These are phyloP conservation scores for Beauveria scarabaeidicola DNA, from an alignment of 2,329 filamentous ascomycete genomes.

Conservation along the genomic window DNA sequence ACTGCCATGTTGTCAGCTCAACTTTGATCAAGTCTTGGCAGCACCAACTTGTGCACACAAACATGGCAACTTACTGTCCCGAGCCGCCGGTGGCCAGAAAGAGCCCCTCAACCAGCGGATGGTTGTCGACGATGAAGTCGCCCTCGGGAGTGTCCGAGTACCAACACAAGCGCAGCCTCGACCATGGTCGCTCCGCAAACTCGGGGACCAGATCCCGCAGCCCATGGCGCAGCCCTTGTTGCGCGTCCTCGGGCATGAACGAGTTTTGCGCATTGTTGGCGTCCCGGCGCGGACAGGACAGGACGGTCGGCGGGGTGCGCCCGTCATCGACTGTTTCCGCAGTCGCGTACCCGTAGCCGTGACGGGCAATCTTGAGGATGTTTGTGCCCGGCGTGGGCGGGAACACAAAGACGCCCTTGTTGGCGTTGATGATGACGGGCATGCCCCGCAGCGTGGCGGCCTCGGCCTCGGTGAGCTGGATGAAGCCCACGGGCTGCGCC, in stretches of 20 bases:
- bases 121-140: conserved; percentile 52
- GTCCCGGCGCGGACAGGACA: conserved; percentile 28
- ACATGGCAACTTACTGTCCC: conserved; percentile 27
- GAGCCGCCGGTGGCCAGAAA: conserved; percentile 41
- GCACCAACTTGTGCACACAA: no score
- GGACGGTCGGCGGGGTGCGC: conserved; percentile 10
- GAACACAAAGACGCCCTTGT: conserved; percentile 46
- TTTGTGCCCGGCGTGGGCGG: conserved; percentile 39
- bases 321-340: conserved; percentile 16
- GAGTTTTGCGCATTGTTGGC: conserved; percentile 32
- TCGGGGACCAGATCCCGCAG: conserved; percentile 45
- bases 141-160: conserved; percentile 57
- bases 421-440: conserved; percentile 51
- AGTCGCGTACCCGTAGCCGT: conserved; percentile 48
- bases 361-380: conserved; percentile 51
- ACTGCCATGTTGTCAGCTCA: conserved; percentile 9
- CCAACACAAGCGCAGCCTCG: conserved; percentile 49
- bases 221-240: conserved; percentile 41
- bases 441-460: conserved; percentile 41
- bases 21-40: not conserved
- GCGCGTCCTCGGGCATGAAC: conserved; percentile 41
- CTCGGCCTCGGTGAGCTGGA: conserved; percentile 51
- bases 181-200: conserved; percentile 43
- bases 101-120: conserved; percentile 38
- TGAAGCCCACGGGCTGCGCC: conserved; percentile 58